Percentiles rank a stretch among this genome's conserved stretches.
These are phyloP conservation scores for Malus fusca DNA, from an alignment of 306 rosid genomes.

Conservation along the genomic window DNA sequence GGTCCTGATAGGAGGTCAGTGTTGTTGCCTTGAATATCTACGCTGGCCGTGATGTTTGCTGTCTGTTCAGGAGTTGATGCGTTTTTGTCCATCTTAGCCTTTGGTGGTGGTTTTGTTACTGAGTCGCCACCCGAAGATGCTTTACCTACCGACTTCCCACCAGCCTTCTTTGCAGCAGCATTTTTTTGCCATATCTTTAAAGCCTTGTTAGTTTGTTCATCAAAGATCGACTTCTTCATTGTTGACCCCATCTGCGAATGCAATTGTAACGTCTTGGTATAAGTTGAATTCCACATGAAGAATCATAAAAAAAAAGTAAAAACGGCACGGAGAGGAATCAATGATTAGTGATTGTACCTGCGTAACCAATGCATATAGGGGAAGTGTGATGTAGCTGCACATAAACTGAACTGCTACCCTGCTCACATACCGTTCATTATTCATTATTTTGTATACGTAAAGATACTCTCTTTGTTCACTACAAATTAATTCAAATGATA, in stretches of 20 bases:
- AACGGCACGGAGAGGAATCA: background rate
- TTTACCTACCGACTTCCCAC: slow-evolving; percentile 21
- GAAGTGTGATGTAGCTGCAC: slow-evolving; percentile 90
- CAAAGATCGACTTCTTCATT: slow-evolving; percentile 91
- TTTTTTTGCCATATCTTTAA: slow-evolving; percentile 68
- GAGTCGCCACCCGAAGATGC: slow-evolving; percentile 28
- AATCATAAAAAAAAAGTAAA: background rate
- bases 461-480: background rate
- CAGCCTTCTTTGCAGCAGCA: slow-evolving; percentile 48
- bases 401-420: slow-evolving; percentile 72
- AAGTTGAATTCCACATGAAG: too few relatives aligned
- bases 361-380: slow-evolving; percentile 86
- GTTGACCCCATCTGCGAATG: slow-evolving; percentile 81
- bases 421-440: slow-evolving; percentile 1
- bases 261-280: too few relatives aligned
- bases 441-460: background rate
- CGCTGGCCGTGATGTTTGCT: slow-evolving; percentile 16
- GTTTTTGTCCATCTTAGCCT: background rate
- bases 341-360: slow-evolving; percentile 36
- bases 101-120: slow-evolving; percentile 21
- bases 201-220: slow-evolving; percentile 86
- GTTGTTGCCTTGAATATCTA: slow-evolving; percentile 5
- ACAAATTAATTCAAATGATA: too few relatives aligned
- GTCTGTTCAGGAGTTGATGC: background rate
- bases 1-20: background rate